Conservation (phyloP, 192 early-diverging fungal species). For the Piromyces finnis region DNA sequence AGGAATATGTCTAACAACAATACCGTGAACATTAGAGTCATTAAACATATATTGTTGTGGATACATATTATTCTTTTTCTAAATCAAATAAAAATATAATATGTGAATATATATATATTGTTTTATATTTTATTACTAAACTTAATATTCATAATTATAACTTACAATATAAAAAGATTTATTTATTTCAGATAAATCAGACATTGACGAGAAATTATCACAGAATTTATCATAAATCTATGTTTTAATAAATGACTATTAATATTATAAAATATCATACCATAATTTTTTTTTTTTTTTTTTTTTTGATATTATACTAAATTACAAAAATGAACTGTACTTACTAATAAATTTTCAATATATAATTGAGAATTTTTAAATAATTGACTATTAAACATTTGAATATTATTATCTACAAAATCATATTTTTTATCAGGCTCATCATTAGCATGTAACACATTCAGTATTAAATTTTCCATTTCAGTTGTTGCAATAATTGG, state of each 20-base stretch:
- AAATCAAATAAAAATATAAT: not conserved
- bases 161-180: not conserved
- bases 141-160: not conserved
- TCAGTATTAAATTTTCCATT: not conserved
- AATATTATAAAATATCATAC: too few relatives aligned
- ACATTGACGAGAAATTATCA: not conserved
- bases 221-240: not conserved
- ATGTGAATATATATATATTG: not conserved
- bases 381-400: not conserved
- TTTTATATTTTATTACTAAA: too few relatives aligned
- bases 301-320: too few relatives aligned
- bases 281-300: too few relatives aligned
- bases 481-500: not conserved
- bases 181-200: not conserved
- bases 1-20: not conserved
- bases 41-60: not conserved
- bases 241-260: too few relatives aligned
- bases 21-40: not conserved
- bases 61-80: not conserved
- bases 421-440: not conserved
- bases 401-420: not conserved
- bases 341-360: not conserved
- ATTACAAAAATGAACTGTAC: too few relatives aligned
- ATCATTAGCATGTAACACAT: not conserved
- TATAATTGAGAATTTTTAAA: not conserved